Conservation (phyloP, 768 basidiomycete genomes). For the Lactarius indigo region DNA sequence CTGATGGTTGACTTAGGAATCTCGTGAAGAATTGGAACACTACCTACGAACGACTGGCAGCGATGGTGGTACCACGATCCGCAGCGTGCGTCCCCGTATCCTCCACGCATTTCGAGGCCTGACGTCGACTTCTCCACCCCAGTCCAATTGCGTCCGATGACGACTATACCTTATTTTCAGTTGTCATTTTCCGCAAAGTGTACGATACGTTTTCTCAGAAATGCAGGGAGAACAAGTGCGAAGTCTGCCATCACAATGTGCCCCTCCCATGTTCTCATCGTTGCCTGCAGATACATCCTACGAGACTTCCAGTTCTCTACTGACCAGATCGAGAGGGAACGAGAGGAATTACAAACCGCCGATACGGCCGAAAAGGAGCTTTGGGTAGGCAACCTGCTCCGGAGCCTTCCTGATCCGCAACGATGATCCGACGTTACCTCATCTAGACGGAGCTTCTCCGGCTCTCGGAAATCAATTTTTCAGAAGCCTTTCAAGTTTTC, state of each 20-base stretch:
- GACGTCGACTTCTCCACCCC: constrained; percentile 16
- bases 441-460: constrained; percentile 87
- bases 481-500: constrained; percentile 91
- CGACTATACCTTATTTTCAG: constrained; percentile 81
- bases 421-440: background rate
- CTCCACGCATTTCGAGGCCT: background rate
- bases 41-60: constrained; percentile 82
- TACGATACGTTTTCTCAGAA: constrained; percentile 93
- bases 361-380: constrained; percentile 91
- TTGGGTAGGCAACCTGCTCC: constrained; percentile 62
- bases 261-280: background rate
- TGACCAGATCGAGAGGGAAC: constrained; percentile 73
- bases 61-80: constrained; percentile 93
- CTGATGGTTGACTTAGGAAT: constrained; percentile 45
- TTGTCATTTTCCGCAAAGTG: constrained; percentile 85
- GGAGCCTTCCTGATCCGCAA: background rate
- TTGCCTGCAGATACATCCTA: constrained; percentile 69
- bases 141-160: constrained; percentile 81
- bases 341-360: constrained; percentile 74
- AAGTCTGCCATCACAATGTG: constrained; percentile 26
- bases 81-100: constrained; percentile 55
- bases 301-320: constrained; percentile 94
- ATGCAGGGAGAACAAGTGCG: constrained; percentile 90
- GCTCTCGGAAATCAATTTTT: constrained; percentile 91
- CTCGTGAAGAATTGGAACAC: constrained; percentile 82